Conservation (phyloP, 73 alveolate species). For the Tetrahymena thermophila region DNA sequence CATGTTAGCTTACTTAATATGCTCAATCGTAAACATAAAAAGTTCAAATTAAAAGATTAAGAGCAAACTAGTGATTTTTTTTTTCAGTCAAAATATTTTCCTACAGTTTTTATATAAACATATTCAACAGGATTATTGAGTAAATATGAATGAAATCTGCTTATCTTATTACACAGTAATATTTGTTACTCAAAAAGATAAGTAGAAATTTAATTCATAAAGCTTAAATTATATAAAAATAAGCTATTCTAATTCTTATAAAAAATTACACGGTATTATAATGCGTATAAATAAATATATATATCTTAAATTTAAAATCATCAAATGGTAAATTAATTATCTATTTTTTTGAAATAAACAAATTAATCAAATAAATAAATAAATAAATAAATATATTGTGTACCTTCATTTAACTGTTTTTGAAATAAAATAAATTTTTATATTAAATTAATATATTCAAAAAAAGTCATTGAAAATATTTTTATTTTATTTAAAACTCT, state of each 20-base stretch:
- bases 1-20: neutral
- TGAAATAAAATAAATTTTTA: no score
- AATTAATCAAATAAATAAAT: no score
- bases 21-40: neutral
- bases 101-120: neutral
- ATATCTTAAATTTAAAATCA: neutral
- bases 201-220: neutral
- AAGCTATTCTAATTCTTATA: neutral
- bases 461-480: no score
- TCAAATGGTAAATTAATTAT: no score
- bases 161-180: neutral
- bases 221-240: neutral
- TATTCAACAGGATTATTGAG: neutral
- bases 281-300: neutral
- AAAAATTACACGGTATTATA: neutral
- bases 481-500: no score
- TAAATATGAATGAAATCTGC: neutral
- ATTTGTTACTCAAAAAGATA: neutral
- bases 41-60: neutral
- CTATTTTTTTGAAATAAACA: no score
- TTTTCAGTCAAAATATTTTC: neutral
- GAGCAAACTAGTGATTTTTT: neutral
- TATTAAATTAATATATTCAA: no score
- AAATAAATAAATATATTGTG: no score
- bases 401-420: no score